These are phyloP conservation scores for Eutrema japonicum DNA, from an alignment of 345 rosid genomes.

Conservation along the genomic window DNA sequence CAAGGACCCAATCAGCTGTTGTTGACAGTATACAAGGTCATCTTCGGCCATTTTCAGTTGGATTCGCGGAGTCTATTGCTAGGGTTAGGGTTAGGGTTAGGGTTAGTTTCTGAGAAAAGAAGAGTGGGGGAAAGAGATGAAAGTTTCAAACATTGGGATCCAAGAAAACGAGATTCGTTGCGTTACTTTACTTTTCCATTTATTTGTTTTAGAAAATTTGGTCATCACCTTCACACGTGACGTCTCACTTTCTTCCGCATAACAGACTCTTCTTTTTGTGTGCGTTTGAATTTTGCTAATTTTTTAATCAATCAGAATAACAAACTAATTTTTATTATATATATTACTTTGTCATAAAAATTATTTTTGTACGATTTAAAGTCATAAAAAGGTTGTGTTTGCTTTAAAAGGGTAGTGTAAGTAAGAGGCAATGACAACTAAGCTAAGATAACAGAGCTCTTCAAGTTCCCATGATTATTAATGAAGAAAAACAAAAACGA, in stretches of 20 bases:
- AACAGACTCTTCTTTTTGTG: background rate
- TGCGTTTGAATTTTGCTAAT: background rate
- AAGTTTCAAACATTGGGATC: conserved; percentile 25
- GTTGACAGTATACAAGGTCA: conserved; percentile 2
- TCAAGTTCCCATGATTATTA: too few relatives aligned
- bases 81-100: conserved; percentile 46
- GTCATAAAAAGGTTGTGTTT: too few relatives aligned
- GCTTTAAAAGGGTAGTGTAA: too few relatives aligned
- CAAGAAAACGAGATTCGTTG: conserved; percentile 7
- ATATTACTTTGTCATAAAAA: too few relatives aligned
- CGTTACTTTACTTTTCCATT: background rate
- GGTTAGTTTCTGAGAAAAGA: conserved; percentile 20
- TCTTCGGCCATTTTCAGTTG: conserved; percentile 37
- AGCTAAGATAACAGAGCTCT: too few relatives aligned
- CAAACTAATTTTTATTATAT: too few relatives aligned
- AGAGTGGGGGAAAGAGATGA: conserved; percentile 19
- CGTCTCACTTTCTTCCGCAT: background rate
- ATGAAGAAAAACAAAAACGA: background rate
- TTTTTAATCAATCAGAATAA: too few relatives aligned
- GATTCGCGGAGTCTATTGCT: background rate
- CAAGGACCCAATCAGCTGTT: background rate
- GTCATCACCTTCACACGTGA: conserved; percentile 25
- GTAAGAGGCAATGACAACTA: too few relatives aligned
- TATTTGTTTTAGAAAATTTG: background rate
- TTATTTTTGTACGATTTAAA: too few relatives aligned